phyloP scores from a whole-genome alignment of 2,329 filamentous ascomycete species.

The Didymosphaeria variabile region DNA sequence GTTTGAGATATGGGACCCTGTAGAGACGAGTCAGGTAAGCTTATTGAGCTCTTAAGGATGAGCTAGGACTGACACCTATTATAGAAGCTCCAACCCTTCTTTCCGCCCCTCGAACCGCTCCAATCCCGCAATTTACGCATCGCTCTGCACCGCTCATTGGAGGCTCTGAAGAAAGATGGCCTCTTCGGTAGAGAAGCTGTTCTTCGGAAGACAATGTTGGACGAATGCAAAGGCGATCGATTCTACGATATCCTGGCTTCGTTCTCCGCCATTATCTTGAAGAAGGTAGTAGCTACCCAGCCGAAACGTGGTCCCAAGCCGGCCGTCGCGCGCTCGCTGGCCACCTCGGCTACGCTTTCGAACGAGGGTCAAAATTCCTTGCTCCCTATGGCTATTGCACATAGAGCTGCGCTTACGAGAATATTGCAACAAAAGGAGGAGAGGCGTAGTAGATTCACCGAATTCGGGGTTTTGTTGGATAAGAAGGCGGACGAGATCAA shows the following conservation, averaged over 20 bases:
- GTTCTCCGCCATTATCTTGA: constrained; percentile 85
- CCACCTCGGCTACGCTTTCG: constrained; percentile 51
- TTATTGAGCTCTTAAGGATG: not conserved
- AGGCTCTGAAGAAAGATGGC: constrained; percentile 88
- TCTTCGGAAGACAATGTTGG: constrained; percentile 92
- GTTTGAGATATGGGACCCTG: constrained; percentile 82
- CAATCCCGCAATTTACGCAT: constrained; percentile 91
- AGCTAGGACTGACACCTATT: constrained; percentile 6
- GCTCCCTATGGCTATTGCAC: constrained; percentile 74
- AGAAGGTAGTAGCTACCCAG: constrained; percentile 67
- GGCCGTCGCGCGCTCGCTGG: constrained; percentile 61
- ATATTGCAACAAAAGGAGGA: constrained; percentile 68
- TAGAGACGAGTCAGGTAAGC: constrained; percentile 75
- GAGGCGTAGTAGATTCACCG: constrained; percentile 65
- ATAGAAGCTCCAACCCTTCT: constrained; percentile 88
- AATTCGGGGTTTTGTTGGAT: constrained; percentile 72
- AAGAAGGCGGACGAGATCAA: constrained; percentile 68
- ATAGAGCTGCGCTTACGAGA: constrained; percentile 72
- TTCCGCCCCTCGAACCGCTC: constrained; percentile 86
- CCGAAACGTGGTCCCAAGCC: constrained; percentile 50
- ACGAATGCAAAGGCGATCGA: constrained; percentile 92
- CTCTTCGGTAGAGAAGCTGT: constrained; percentile 80
- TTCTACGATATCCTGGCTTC: constrained; percentile 85
- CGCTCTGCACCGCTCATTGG: constrained; percentile 80
- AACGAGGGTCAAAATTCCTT: constrained; percentile 55